These are phyloP conservation scores for Suillus tomentosus DNA, from an alignment of 768 basidiomycete species.

Conservation along the genomic window DNA sequence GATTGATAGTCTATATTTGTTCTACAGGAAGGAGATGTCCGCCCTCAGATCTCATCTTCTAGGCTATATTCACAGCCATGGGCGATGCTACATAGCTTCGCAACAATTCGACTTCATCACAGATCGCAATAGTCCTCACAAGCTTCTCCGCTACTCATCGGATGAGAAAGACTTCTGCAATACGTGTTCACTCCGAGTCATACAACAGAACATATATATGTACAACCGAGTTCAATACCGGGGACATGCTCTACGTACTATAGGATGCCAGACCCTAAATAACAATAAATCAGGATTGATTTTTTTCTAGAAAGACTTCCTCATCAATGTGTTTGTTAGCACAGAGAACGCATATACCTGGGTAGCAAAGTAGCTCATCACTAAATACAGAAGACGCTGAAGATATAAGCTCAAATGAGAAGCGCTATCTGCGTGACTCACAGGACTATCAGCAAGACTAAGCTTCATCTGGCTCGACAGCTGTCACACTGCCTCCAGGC, in stretches of 20 bases:
- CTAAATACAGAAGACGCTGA: not conserved
- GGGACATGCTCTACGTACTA: not conserved
- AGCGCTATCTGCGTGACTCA: not conserved
- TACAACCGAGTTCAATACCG: not conserved
- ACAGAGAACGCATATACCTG: not conserved
- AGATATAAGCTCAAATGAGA: not conserved
- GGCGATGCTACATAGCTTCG: too few relatives aligned
- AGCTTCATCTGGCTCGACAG: not conserved
- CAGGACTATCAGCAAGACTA: not conserved
- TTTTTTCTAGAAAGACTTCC: not conserved
- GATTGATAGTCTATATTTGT: too few relatives aligned
- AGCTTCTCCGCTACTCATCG: too few relatives aligned
- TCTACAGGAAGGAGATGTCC: too few relatives aligned
- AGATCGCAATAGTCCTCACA: too few relatives aligned
- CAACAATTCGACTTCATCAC: too few relatives aligned
- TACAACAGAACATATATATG: not conserved
- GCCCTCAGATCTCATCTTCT: too few relatives aligned
- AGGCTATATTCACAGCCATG: too few relatives aligned
- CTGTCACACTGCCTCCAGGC: not conserved
- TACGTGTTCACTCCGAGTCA: not conserved
- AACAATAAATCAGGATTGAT: not conserved
- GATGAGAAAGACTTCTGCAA: slow-evolving; percentile 52
- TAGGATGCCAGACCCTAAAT: not conserved
- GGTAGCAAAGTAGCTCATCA: not conserved
- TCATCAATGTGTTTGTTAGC: not conserved